Base-by-base conservation (phyloP, 345 rosid genomes). In the Dovyalis caffra region DNA sequence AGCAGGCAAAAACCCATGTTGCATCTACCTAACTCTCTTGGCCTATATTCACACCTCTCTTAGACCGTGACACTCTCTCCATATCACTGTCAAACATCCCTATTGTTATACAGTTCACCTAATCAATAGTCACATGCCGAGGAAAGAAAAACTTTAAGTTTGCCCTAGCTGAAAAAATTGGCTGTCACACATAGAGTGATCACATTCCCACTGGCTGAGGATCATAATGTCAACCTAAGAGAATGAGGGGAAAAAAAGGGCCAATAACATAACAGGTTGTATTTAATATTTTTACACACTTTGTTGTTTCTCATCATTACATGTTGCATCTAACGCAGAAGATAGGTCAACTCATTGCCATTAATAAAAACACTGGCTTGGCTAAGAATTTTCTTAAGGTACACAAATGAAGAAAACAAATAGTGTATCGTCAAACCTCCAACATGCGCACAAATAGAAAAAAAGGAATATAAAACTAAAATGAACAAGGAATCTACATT, bases 1-100 rank as follows among this genome's bases (percentile, higher is more conserved):
- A 15, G 37, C 66, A 62, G 35, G 23, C 66, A 62, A 62, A 29
- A 64, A 18, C 43, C 67, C 67, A 64, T 64, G 67, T 64, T 64
- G 7, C 23, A 3, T 34, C 21, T 21, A 64, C 67, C 43, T 32
- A 64, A 64, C 11, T 64, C 26, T 32, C 11, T 3, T 33, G 67
- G 23, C 67, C 25, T 33, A 4, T 15, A 7, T 29, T 18, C 43
- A 26, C 23, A 25, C 33, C 34, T 16, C 25, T 15, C 67, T 29
- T 6, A 7, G 67, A 63, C 6, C 0, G 34, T 61, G 65, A 31
- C 21, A 1, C 37, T 26, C 66, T 31, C 26, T 57, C 62, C 8
- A 2, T 2, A 9, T 64, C 67, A 64, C 21, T 16, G 67, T 31
- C 35, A 7, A 64, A 3, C 43, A 6, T 29, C 25, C 67, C 15